These are phyloP conservation scores for Talaromyces sp. DNA, from an alignment of 2,329 filamentous ascomycete species.

Conservation along the genomic window DNA sequence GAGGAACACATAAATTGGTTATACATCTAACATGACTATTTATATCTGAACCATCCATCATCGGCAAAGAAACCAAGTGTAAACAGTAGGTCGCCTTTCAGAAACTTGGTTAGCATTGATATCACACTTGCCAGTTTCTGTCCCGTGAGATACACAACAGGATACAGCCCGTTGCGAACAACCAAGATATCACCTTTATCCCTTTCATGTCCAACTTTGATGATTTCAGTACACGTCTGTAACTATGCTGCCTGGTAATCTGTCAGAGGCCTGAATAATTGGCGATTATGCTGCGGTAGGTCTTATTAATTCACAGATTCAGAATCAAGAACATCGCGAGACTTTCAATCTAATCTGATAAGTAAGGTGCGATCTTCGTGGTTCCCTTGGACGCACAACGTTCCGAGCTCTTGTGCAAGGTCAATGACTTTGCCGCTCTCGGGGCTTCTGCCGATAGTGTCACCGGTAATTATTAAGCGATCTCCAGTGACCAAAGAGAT, in stretches of 20 bases:
- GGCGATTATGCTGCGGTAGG: slow-evolving; percentile 26
- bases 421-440: slow-evolving; percentile 75
- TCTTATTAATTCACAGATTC: neutral
- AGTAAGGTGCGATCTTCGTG: slow-evolving; percentile 85
- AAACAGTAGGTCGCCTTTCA: slow-evolving; percentile 62
- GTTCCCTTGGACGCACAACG: slow-evolving; percentile 83
- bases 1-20: slow-evolving; percentile 39
- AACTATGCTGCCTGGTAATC: slow-evolving; percentile 67
- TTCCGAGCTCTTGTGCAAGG: slow-evolving; percentile 67
- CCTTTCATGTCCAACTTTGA: slow-evolving; percentile 64
- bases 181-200: slow-evolving; percentile 64
- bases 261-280: slow-evolving; percentile 55
- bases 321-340: neutral
- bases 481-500: slow-evolving; percentile 64
- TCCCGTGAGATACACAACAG: slow-evolving; percentile 64
- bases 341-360: slow-evolving; percentile 50
- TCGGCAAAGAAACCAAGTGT: slow-evolving; percentile 37
- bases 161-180: slow-evolving; percentile 82
- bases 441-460: slow-evolving; percentile 82
- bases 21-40: slow-evolving; percentile 41
- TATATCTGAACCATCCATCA: neutral
- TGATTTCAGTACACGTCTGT: slow-evolving; percentile 67
- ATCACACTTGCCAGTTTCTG: slow-evolving; percentile 80
- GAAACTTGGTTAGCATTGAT: slow-evolving; percentile 70
- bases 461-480: slow-evolving; percentile 72